Conservation (phyloP, 345 rosid species). For the Hibiscus mutabilis region DNA sequence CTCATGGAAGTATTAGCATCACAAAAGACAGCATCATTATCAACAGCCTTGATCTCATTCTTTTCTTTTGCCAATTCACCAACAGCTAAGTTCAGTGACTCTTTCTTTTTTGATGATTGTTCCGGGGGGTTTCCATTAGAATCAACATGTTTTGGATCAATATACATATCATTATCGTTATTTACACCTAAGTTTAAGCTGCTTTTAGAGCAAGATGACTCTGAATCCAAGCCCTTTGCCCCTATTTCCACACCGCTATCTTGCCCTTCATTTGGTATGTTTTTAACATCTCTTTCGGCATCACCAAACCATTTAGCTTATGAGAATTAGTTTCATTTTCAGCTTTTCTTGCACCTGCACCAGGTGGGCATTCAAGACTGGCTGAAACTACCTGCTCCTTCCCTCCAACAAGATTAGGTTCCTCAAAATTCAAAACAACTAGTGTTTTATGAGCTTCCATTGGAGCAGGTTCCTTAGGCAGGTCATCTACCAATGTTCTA, state of each 20-base stretch:
- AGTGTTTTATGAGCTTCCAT: constrained; percentile 27
- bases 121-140: constrained; percentile 28
- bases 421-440: constrained; percentile 30
- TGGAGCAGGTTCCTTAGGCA: constrained; percentile 21
- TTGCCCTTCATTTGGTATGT: constrained; percentile 35
- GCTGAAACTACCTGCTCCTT: constrained; percentile 38
- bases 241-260: constrained; percentile 28
- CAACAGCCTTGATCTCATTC: constrained; percentile 35
- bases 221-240: constrained; percentile 49
- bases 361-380: constrained; percentile 30
- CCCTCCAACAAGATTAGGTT: constrained; percentile 30
- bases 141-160: constrained; percentile 32
- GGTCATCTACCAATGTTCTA: not conserved
- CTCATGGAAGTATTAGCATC: constrained; percentile 21
- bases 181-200: constrained; percentile 41
- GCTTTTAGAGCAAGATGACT: constrained; percentile 56
- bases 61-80: constrained; percentile 38
- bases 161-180: constrained; percentile 38
- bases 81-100: constrained; percentile 27
- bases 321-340: constrained; percentile 32
- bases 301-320: constrained; percentile 39
- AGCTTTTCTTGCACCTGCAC: constrained; percentile 26
- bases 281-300: constrained; percentile 29
- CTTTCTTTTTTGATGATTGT: constrained; percentile 39
- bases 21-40: constrained; percentile 20